Evolutionary conservation across 495 filamentous ascomycete species (phyloP).

Genomic region (Cercophora scortea): DNA sequence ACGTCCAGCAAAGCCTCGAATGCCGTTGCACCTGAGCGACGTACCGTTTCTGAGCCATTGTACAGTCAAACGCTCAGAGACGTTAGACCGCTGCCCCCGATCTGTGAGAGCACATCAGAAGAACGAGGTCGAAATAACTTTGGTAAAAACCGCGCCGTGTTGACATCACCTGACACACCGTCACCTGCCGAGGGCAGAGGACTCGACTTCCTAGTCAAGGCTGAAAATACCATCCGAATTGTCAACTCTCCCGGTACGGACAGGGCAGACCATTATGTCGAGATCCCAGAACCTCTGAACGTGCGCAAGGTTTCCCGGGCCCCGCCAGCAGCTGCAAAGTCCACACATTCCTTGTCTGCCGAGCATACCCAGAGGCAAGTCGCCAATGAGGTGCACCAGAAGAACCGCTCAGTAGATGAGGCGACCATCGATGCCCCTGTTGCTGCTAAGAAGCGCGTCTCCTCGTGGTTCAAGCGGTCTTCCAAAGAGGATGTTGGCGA

Average conservation of each 20-base stretch:
- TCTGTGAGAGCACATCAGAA: conserved; percentile 38
- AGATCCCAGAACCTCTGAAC: conserved; percentile 38
- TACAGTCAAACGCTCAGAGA: conserved; percentile 32
- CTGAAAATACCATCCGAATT: conserved; percentile 42
- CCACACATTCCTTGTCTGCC: not conserved
- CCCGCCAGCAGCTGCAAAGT: not conserved
- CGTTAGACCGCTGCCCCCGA: conserved; percentile 39
- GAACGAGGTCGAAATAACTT: conserved; percentile 12
- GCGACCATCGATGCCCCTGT: not conserved
- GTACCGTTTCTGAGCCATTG: conserved; percentile 47
- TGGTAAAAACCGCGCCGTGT: too few relatives aligned
- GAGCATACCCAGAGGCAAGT: not conserved
- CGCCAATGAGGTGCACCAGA: not conserved
- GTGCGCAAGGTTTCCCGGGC: conserved; percentile 38
- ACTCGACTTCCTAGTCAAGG: conserved; percentile 25
- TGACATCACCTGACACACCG: conserved; percentile 17
- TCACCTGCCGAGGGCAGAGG: conserved; percentile 22
- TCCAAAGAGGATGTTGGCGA: conserved; percentile 31
- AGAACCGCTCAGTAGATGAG: not conserved
- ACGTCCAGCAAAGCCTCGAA: not conserved
- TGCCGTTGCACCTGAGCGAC: conserved; percentile 10
- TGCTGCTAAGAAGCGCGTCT: conserved; percentile 45
- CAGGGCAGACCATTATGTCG: conserved; percentile 3
- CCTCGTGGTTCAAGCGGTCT: conserved; percentile 58
- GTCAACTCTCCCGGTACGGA: conserved; percentile 31